Conservation (phyloP, 768 basidiomycete species). For the Mrakia frigida region DNA sequence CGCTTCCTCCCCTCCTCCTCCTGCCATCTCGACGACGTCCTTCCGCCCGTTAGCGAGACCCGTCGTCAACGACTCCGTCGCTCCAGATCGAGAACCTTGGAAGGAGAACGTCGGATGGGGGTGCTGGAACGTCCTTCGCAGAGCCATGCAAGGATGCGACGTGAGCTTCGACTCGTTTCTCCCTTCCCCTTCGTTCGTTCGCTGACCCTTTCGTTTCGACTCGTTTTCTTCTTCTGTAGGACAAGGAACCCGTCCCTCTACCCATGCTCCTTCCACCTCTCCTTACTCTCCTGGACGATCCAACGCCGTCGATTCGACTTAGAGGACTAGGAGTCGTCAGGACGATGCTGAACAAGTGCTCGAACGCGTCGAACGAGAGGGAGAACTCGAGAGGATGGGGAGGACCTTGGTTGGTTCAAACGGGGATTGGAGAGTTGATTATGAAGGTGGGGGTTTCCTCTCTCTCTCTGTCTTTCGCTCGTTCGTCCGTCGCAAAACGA, state of each 20-base stretch:
- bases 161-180: background rate
- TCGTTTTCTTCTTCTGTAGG: background rate
- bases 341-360: constrained; percentile 6
- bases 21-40: constrained; percentile 25
- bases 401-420: constrained; percentile 24
- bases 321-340: background rate
- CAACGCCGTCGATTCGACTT: background rate
- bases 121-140: constrained; percentile 29
- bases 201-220: no score
- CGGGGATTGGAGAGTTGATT: constrained; percentile 27
- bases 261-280: constrained; percentile 27
- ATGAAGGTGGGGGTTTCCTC: constrained; percentile 14
- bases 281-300: constrained; percentile 22
- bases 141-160: constrained; percentile 14
- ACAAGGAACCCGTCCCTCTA: constrained; percentile 3
- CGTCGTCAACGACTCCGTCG: constrained; percentile 12
- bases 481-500: background rate
- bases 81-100: constrained; percentile 9
- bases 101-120: constrained; percentile 26
- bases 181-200: background rate
- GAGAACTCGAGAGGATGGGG: constrained; percentile 26
- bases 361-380: background rate
- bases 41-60: constrained; percentile 22
- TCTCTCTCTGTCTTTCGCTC: background rate
- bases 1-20: constrained; percentile 10